Evolutionary conservation across 2,329 filamentous ascomycete species (phyloP).

Genomic region (Emericellopsis atlantica): DNA sequence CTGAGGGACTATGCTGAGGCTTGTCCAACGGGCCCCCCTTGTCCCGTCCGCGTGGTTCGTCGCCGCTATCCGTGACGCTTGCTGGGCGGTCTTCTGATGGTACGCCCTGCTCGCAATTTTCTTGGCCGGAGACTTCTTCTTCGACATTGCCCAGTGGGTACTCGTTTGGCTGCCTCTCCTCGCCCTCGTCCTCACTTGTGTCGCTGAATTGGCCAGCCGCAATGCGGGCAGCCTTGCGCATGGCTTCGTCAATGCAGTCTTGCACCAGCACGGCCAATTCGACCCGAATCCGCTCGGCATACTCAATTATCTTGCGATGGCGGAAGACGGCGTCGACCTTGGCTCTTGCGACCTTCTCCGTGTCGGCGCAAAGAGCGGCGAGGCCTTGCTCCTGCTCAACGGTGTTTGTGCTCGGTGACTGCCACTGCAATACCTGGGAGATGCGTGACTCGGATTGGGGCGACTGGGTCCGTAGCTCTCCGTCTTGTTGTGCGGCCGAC

Average conservation of each 20-base stretch:
- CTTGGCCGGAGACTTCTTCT: neutral
- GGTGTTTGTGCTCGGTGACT: conserved; percentile 82
- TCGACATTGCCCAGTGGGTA: neutral
- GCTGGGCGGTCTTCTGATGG: conserved; percentile 3
- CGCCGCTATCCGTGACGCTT: conserved; percentile 18
- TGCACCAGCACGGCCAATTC: conserved; percentile 90
- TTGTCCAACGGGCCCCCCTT: conserved; percentile 22
- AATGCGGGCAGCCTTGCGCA: conserved; percentile 80
- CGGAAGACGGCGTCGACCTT: conserved; percentile 92
- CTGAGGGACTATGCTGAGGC: conserved; percentile 26
- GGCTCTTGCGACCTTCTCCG: conserved; percentile 66
- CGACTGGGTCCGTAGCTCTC: conserved; percentile 83
- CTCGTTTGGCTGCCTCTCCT: conserved; percentile 16
- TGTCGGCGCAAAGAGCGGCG: conserved; percentile 78
- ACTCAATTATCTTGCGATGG: conserved; percentile 87
- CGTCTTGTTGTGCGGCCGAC: conserved; percentile 43
- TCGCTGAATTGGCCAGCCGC: conserved; percentile 77
- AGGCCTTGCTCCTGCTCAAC: conserved; percentile 89
- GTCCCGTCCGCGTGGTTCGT: conserved; percentile 5
- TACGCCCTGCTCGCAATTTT: conserved; percentile 2
- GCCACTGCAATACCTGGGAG: conserved; percentile 90
- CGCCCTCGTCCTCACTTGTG: conserved; percentile 51
- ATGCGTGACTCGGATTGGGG: conserved; percentile 93
- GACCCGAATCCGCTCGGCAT: conserved; percentile 86
- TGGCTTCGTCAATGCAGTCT: conserved; percentile 86